A percentile compares a stretch with the other conserved stretches of the same genome.
phyloP scores from a whole-genome alignment of 106 monocot genomes.

The Narthecium ossifragum region DNA sequence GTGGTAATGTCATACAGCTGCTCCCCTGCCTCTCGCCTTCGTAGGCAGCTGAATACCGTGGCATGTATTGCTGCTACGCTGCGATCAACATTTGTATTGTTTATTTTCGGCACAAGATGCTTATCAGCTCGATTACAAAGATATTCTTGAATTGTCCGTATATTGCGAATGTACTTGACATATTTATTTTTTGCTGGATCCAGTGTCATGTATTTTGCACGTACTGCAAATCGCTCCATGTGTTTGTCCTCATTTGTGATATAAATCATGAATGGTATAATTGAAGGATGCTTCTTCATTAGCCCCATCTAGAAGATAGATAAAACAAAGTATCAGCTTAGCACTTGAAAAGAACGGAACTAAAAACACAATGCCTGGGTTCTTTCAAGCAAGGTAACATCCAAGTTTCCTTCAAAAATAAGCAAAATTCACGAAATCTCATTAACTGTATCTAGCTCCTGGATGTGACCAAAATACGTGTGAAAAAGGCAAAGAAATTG shows the following conservation, averaged over 20 bases:
- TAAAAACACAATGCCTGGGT: too few species aligned
- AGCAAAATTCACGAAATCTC: too few species aligned
- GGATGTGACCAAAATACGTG: too few species aligned
- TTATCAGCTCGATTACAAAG: conserved; percentile 83
- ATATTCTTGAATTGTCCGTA: conserved; percentile 89
- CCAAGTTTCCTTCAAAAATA: too few species aligned
- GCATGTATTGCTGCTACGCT: conserved; percentile 92
- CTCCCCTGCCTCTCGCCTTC: conserved; percentile 56
- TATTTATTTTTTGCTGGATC: conserved; percentile 94
- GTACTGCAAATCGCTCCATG: conserved; percentile 86
- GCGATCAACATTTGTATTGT: conserved; percentile 91
- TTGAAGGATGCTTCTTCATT: conserved; percentile 96
- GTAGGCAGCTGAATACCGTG: conserved; percentile 77
- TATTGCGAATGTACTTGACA: conserved; percentile 83
- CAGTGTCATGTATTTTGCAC: conserved; percentile 96
- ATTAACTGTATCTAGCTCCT: too few species aligned
- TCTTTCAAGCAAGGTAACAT: too few species aligned
- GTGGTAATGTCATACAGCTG: conserved; percentile 60
- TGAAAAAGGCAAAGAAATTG: too few species aligned
- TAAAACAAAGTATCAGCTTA: not conserved
- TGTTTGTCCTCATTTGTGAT: conserved; percentile 92
- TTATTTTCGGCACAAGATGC: conserved; percentile 90
- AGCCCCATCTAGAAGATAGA: conserved; percentile 73
- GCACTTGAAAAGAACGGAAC: too few species aligned
- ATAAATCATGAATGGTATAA: conserved; percentile 88